Conservation (phyloP, 148 eudicot species). For the Cornus controversa region DNA sequence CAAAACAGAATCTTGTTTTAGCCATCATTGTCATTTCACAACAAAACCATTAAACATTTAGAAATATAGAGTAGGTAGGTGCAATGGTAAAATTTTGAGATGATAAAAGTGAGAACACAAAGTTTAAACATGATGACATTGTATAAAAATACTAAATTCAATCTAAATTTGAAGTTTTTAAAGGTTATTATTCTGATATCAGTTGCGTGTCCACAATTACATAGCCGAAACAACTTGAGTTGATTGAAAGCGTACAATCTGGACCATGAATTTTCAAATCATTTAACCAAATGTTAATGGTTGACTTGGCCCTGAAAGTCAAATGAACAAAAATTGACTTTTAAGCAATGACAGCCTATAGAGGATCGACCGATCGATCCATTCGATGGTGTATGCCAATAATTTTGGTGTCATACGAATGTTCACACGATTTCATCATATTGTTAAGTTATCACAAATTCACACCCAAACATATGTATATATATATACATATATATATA, state of each 20-base stretch:
- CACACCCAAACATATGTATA: not conserved
- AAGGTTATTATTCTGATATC: too few species aligned
- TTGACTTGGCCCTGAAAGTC: not conserved
- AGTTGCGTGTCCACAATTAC: not conserved
- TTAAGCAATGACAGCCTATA: not conserved
- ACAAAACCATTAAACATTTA: too few species aligned
- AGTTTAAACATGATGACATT: too few species aligned
- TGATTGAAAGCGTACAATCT: not conserved
- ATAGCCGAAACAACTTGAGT: not conserved
- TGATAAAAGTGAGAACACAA: too few species aligned
- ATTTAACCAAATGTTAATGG: not conserved
- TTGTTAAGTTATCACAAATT: not conserved
- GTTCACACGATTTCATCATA: not conserved
- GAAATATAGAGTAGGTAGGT: too few species aligned
- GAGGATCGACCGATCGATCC: too few species aligned
- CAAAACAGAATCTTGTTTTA: too few species aligned
- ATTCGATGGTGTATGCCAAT: not conserved
- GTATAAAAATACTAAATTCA: too few species aligned
- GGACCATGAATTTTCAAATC: not conserved
- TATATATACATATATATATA: not conserved
- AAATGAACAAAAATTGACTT: not conserved
- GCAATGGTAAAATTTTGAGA: too few species aligned
- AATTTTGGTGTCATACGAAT: not conserved
- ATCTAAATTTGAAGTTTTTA: too few species aligned
- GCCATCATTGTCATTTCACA: too few species aligned